Percentiles rank a stretch among this genome's conserved stretches.
phyloP scores from a whole-genome alignment of 768 basidiomycete genomes.

The Leccinum rimulosum region DNA sequence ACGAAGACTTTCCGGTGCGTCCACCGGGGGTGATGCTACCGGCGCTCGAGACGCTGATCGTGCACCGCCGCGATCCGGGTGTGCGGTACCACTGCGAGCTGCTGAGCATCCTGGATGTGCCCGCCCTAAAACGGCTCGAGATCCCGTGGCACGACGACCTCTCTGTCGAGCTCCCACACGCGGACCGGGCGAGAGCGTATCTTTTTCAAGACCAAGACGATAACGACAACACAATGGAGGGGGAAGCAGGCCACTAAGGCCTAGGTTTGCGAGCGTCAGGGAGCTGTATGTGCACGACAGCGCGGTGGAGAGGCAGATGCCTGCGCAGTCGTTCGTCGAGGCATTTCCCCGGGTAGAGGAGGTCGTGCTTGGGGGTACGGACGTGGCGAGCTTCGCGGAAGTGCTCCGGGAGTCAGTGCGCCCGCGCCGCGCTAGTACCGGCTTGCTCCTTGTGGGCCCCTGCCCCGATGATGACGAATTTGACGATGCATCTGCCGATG shows the following conservation, averaged over 20 bases:
- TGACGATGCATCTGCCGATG: not conserved
- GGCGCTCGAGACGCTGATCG: constrained; percentile 11
- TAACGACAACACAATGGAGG: not conserved
- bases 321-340: constrained; percentile 13
- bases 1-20: constrained; percentile 7
- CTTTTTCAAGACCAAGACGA: constrained; percentile 1
- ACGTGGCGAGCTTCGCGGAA: constrained; percentile 12
- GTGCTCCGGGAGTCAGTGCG: constrained; percentile 12
- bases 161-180: constrained; percentile 1
- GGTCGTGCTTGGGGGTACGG: constrained; percentile 10
- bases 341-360: constrained; percentile 18
- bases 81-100: constrained; percentile 16
- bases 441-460: not conserved
- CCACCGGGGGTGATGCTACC: constrained; percentile 6
- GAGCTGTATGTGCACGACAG: constrained; percentile 15
- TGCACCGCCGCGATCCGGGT: constrained; percentile 15
- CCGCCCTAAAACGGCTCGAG: constrained; percentile 13
- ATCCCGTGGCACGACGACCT: constrained; percentile 21
- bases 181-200: constrained; percentile 7
- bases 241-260: not conserved
- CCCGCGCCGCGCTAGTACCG: too few species aligned
- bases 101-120: constrained; percentile 8
- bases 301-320: constrained; percentile 5
- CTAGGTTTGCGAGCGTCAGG: constrained; percentile 12
- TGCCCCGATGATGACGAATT: not conserved